Base-by-base conservation (phyloP, 495 filamentous ascomycete species). In the Penicillium manginii region DNA sequence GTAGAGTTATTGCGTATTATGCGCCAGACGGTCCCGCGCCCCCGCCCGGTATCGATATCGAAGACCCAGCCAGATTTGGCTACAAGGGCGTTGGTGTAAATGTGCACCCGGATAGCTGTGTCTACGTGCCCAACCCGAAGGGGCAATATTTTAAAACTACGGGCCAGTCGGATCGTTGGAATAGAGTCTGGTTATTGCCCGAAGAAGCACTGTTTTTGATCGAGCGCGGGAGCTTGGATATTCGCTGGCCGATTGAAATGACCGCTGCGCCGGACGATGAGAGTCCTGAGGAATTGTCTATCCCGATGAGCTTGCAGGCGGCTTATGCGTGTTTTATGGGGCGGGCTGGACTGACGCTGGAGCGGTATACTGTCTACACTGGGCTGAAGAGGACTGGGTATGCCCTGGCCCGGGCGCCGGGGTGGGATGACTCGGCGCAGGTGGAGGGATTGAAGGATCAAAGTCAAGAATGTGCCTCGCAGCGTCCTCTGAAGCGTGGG, bases 131-230 rank as follows among this genome's bases (percentile, higher is more conserved):
- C 1, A 73, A 71, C 8, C 73, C 78, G 1, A 81, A 76, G 52
- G 86, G 86, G 0, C 69, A 74, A 15, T 72, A 77, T 47, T 86
- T 88, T 62, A 78, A 78, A 58, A 82, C 79, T 9, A 81, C 88
- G 52, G 88, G 88, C 2, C 77, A 74, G 49, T 78, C 76, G 7
- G 80, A 86, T 43, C 82, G 80, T 0, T 78, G 73, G 60, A 80
- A 85, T 23, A 81, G 80, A 48, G 64, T 92, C 19, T 96, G 91
- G 91, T 67, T 98, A 23, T 69, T 96, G n/a, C 93, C 93, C 0
- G 96, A 98, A 69, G 94, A 98, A 67, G 89, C 91, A 7, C 74
- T 98, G 49, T 98, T 91, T 69, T 65, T 96, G 45, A 78, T 98
- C 17, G 94, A 98, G 74, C 74, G 93, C 60, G 94, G 93, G 0